phyloP scores from a whole-genome alignment of 495 filamentous ascomycete species.

The Trichoderma erinaceum region DNA sequence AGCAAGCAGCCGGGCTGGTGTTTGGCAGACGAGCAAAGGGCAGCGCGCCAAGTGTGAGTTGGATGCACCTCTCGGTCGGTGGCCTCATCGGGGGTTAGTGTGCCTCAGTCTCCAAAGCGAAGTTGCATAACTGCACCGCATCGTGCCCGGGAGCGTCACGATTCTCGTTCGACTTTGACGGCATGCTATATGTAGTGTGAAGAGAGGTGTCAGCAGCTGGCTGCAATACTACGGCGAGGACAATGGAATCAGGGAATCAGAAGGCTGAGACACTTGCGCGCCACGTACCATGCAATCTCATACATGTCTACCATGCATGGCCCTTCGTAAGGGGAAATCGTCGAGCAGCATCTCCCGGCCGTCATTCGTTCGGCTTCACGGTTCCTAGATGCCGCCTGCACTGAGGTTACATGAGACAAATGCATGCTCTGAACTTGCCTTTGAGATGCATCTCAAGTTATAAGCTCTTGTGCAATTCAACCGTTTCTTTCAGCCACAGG shows the following conservation, averaged over 20 bases:
- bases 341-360: background rate
- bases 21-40: background rate
- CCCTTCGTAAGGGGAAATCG: background rate
- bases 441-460: background rate
- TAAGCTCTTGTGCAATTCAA: background rate
- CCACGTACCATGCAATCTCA: background rate
- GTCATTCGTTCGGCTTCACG: background rate
- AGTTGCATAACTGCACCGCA: background rate
- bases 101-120: background rate
- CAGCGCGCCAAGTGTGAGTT: background rate
- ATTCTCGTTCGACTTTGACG: background rate
- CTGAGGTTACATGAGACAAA: constrained; percentile 1
- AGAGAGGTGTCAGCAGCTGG: background rate
- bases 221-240: background rate
- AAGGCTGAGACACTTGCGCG: background rate
- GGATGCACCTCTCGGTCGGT: background rate
- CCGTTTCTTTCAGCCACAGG: background rate
- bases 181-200: background rate
- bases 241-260: background rate
- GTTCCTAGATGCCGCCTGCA: background rate
- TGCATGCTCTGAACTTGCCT: background rate
- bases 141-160: background rate
- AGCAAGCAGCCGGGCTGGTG: background rate
- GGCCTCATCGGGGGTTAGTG: constrained; percentile 2
- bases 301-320: background rate